Conservation (phyloP, 1,284 basidiomycete species). For the Leccinum glutinopallens region DNA sequence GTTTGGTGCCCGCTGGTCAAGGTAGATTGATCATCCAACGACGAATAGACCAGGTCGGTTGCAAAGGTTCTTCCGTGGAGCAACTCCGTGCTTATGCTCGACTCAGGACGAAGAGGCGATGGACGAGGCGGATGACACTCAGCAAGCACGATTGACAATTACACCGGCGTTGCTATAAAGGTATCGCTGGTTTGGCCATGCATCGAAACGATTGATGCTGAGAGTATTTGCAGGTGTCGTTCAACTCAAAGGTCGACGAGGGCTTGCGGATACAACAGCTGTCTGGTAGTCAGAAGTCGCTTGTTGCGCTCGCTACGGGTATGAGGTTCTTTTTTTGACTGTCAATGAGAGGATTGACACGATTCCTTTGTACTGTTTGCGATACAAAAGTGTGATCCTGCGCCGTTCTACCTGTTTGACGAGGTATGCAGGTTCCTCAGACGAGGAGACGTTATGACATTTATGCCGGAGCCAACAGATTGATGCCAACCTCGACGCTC, state of each 20-base stretch:
- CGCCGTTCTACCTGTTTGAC: conserved; percentile 99
- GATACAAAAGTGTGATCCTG: conserved; percentile 99
- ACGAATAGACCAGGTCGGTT: conserved; percentile 76
- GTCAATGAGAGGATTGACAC: background rate
- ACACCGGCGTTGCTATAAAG: conserved; percentile 96
- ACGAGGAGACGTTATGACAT: background rate
- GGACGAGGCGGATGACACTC: conserved; percentile 68
- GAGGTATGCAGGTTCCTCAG: conserved; percentile 55
- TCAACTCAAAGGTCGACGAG: conserved; percentile 98
- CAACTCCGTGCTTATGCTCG: background rate
- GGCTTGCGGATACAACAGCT: conserved; percentile 95
- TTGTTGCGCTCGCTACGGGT: conserved; percentile 95
- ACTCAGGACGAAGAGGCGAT: conserved; percentile 67
- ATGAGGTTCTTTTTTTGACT: conserved; percentile 15
- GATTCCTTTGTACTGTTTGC: conserved; percentile 74
- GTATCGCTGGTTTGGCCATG: conserved; percentile 30
- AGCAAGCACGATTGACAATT: conserved; percentile 87
- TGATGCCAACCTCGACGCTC: conserved; percentile 96
- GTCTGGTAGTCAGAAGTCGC: conserved; percentile 96
- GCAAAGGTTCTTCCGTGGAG: background rate
- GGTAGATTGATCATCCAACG: conserved; percentile 93
- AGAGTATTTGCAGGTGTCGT: conserved; percentile 73
- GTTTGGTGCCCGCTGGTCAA: conserved; percentile 92
- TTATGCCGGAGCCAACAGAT: conserved; percentile 53
- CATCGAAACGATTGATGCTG: background rate